Evolutionary conservation across 352 stramenopile genomes (phyloP), one percentile per base, ranked within the genome.

Genomic region (Globisporangium paroecandrum): DNA sequence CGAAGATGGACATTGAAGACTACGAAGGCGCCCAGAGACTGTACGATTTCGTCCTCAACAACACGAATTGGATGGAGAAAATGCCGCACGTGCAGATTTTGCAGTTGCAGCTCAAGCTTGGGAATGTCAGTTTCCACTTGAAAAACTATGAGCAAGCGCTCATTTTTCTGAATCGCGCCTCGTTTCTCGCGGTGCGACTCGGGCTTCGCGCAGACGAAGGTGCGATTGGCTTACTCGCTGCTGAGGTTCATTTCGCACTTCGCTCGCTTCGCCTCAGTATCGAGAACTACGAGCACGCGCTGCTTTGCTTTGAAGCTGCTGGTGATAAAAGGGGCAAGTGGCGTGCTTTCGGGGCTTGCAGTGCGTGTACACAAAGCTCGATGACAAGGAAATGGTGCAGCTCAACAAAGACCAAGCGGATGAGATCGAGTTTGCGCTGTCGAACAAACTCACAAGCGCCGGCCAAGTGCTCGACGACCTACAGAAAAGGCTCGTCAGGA

Each of bases 371-470:
- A 24, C 62, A 6, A 83, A 73, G 24, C 69, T 90, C 3, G 78
- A 89, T 54, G 78, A 92, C 66, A 64, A 53, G 32, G 79, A 90
- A 47, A 85, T 87, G 78, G 32, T 69, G 1, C 47, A 74, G 9
- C 65, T 68, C 1, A 85, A 83, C 24, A 80, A 78, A 13, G n/a
- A 67, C 4, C 78, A 84, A 15, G 87, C 81, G 0, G 80, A 94
- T 10, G 78, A 86, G 15, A 88, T 94, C 27, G 83, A 89, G 65
- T 89, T 90, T 69, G 76, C 72, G 0, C 60, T 94, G 0, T 47
- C 78, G 1, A 82, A 89, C 24, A 90, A 85, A 29, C 58, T 93
- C 9, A 66, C 56, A 20, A 62, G 66, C 12, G 76, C 76, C 2
- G 69, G 59, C n/a, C 58, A 73, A 8, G 66, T 78, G 61, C 76